Conservation (phyloP, 192 early-diverging fungal genomes). For the Phycomyces nitens region DNA sequence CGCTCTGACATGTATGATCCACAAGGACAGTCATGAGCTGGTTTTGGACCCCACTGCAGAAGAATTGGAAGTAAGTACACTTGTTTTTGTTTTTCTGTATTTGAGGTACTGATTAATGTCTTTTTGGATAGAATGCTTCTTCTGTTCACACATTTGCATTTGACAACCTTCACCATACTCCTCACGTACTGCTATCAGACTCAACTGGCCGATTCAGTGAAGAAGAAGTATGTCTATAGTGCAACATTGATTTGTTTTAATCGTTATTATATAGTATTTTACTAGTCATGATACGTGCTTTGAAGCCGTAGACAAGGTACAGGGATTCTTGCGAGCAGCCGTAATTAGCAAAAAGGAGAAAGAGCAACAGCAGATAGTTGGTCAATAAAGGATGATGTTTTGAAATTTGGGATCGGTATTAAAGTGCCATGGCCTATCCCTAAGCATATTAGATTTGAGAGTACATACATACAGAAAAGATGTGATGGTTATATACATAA, state of each 20-base stretch:
- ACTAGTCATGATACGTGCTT: conserved; percentile 34
- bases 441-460: no score
- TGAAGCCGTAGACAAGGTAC: conserved; percentile 43
- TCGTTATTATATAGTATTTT: conserved; percentile 32
- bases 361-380: conserved; percentile 41
- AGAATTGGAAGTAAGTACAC: conserved; percentile 58
- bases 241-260: not conserved
- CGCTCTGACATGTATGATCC: conserved; percentile 68
- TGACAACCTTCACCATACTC: conserved; percentile 43
- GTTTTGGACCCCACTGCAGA: conserved; percentile 76
- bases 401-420: not conserved
- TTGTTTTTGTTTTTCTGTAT: not conserved
- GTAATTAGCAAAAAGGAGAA: conserved; percentile 58
- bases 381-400: conserved; percentile 1
- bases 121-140: conserved; percentile 41
- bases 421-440: not conserved
- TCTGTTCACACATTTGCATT: conserved; percentile 89
- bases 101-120: not conserved
- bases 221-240: conserved; percentile 45
- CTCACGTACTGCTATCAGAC: conserved; percentile 56
- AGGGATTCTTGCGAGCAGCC: conserved; percentile 65
- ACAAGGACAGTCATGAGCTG: conserved; percentile 48
- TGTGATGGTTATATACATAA: no score
- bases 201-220: conserved; percentile 73
- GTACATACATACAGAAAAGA: no score